Conservation (phyloP, 2,329 filamentous ascomycete genomes). For the Neobulgaria alba region DNA sequence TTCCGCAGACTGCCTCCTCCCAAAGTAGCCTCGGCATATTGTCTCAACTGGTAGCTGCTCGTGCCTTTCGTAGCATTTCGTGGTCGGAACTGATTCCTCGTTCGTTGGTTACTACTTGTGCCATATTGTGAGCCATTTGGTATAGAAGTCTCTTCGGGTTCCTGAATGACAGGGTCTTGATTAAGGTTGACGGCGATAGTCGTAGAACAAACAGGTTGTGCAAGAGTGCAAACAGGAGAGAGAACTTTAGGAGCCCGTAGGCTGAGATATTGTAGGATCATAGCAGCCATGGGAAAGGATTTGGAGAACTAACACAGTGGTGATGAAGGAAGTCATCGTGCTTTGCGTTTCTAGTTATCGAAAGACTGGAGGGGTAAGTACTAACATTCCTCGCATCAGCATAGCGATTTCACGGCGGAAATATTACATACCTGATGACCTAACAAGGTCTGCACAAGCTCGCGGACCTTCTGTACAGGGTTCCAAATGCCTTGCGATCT, state of each 20-base stretch:
- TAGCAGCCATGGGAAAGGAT: constrained; percentile 19
- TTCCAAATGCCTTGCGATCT: too few species aligned
- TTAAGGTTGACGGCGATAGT: constrained; percentile 13
- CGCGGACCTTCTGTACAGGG: too few species aligned
- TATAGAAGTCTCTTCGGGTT: constrained; percentile 29
- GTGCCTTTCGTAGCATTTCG: constrained; percentile 79
- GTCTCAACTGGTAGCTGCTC: constrained; percentile 85
- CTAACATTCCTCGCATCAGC: constrained; percentile 26
- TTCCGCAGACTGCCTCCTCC: constrained; percentile 92
- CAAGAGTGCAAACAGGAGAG: constrained; percentile 22
- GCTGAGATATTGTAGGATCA: constrained; percentile 31
- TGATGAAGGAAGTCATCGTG: constrained; percentile 70
- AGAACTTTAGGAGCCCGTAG: constrained; percentile 13
- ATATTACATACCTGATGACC: too few species aligned
- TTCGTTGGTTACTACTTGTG: constrained; percentile 66
- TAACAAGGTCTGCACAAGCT: too few species aligned
- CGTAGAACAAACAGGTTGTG: constrained; percentile 25
- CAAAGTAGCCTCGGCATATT: constrained; percentile 95
- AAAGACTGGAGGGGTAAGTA: background rate
- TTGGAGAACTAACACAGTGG: constrained; percentile 61
- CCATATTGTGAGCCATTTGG: constrained; percentile 31
- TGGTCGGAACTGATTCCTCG: constrained; percentile 84
- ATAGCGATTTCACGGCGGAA: constrained; percentile 12
- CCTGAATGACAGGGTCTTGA: constrained; percentile 32
- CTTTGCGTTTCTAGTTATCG: constrained; percentile 7